Evolutionary conservation across 2,329 filamentous ascomycete species (phyloP), one percentile per base, ranked within the genome.

Genomic region (Diaporthe vexans): DNA sequence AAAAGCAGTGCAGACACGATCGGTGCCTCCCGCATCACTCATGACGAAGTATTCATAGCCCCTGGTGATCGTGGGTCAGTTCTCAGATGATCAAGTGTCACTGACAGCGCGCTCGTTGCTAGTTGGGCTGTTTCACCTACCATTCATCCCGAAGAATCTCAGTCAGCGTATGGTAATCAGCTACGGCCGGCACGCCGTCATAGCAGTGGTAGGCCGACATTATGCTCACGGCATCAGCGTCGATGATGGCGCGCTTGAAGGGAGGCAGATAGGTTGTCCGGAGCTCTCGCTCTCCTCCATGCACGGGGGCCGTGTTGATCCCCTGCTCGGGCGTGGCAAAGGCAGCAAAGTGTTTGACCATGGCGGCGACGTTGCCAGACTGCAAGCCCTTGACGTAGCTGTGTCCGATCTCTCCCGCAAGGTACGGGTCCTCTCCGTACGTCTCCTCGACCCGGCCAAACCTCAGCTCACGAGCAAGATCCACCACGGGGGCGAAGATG

Each of bases 191-290:
- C 19, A 94, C 85, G 2, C 93, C 93, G 76, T 95, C 93, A 76
- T 94, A 94, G 71, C 91, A 91, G 79, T 94, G 90, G 79, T 95
- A 95, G 0, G 93, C 90, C 40, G 91, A 91, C 94, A 95, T 95
- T 77, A 94, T 89, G 54, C 89, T 88, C 79, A 87, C 91, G 2
- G 91, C 93, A 15, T 89, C 91, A 13, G 85, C 91, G 78, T 94
- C 93, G 46, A 94, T 89, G 75, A 95, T 94, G 17, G 92, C 88
- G 21, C 91, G 87, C 81, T 93, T 93, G 82, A 93, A 94, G 0
- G 90, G 79, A 3, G 89, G 90, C 5, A 92, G 82, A 75, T 87
- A 88, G 4, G 88, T 90, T 46, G 86, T 89, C 46, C 89, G 84
- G 5, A 91, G 87, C 78, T 88, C 85, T 58, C 88, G 81, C 75